Evolutionary conservation across 805 yeast genomes (phyloP), one percentile per base, ranked within the genome.

Genomic region (Candida loeiensis): DNA sequence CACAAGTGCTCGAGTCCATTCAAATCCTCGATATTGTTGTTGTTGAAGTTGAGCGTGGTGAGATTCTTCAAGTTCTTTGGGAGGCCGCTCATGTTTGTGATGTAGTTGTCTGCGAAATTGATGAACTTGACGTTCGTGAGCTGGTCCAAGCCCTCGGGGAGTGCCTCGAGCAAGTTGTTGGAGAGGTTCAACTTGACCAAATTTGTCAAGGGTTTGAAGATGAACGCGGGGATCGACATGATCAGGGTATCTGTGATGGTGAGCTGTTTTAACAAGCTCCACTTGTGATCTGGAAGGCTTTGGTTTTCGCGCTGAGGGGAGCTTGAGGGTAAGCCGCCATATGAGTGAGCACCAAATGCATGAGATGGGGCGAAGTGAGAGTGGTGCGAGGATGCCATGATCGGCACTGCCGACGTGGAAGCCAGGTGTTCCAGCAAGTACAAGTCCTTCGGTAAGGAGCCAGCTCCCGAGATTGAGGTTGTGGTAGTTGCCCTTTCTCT

Each of bases 81-180:
- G 21, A 69, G 53, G n/a, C 57, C 60, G 16, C 45, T 42, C 34
- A 68, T 53, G 30, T 45, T 47, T 0, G 70, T 60, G 41, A 69
- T 60, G 44, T 64, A 66, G 44, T 69, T 69, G 47, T 67, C 74
- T 6, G 72, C 57, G 26, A 69, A 61, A 45, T 69, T 69, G 21
- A 69, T 50, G 48, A 76, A 74, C 47, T 73, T 76, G 45, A 78
- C 53, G 47, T 68, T 70, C 2, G 57, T 48, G 26, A 80, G 64
- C 34, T 70, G 69, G 12, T 71, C 64, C 31, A 81, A 63, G 3
- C 83, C 79, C n/a, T 61, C 60, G 0, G 86, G 85, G 7, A 80
- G 49, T 6, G 58, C 56, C 17, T 67, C 69, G 21, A 80, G 59
- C 28, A 67, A 55, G 48, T 80, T 80, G 43, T 70, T 66, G 2